phyloP scores from a whole-genome alignment of 2,329 filamentous ascomycete genomes.

The Stagonosporopsis vannaccii region DNA sequence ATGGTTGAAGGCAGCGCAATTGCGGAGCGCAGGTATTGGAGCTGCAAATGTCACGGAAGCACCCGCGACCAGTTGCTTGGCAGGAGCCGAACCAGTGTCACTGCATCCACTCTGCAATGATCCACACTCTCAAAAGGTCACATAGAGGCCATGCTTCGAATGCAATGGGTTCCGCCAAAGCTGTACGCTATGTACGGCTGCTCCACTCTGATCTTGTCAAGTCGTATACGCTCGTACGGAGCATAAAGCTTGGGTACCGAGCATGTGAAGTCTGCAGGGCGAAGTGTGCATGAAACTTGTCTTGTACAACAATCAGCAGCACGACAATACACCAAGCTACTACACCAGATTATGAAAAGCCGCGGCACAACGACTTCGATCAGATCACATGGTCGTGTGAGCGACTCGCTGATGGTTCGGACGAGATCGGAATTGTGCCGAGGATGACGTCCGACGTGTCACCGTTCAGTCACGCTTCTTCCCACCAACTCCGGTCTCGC shows the following conservation, averaged over 20 bases:
- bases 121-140: background rate
- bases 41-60: constrained; percentile 1
- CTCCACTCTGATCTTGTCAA: background rate
- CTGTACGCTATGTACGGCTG: background rate
- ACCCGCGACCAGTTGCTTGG: constrained; percentile 15
- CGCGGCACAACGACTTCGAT: background rate
- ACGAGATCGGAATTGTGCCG: constrained; percentile 8
- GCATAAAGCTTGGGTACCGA: background rate
- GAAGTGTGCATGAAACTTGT: background rate
- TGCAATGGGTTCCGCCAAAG: background rate
- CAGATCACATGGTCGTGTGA: background rate
- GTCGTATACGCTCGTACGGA: background rate
- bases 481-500: constrained; percentile 12
- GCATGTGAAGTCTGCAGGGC: background rate
- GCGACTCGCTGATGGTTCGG: constrained; percentile 15
- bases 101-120: background rate
- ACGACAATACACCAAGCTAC: background rate
- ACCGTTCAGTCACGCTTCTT: constrained; percentile 7
- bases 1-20: constrained; percentile 22
- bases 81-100: background rate
- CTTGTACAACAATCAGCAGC: background rate
- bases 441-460: constrained; percentile 10
- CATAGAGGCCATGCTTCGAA: background rate
- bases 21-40: constrained; percentile 1
- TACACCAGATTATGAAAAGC: background rate